Percentiles rank a stretch among this genome's conserved stretches.
These are phyloP conservation scores for Phytophthora cactorum DNA, from an alignment of 352 stramenopile genomes.

Conservation along the genomic window DNA sequence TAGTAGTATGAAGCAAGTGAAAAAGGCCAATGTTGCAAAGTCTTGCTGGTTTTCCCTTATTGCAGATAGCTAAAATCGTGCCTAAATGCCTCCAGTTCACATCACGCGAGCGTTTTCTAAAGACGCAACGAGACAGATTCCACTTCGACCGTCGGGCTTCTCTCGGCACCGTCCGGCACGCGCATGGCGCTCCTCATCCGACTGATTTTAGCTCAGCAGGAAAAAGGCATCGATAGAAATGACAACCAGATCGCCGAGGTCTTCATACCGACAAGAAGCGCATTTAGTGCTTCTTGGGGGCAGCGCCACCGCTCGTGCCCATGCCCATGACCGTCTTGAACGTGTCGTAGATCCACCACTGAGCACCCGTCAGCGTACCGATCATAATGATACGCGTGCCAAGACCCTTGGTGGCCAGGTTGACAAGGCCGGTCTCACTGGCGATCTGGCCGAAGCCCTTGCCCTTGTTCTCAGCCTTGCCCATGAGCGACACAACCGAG, in stretches of 20 bases:
- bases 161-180: constrained; percentile 19
- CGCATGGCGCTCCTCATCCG: not conserved
- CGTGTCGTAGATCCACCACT: constrained; percentile 98
- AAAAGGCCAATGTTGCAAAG: constrained; percentile 7
- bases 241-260: constrained; percentile 16
- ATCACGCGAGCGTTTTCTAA: constrained; percentile 28
- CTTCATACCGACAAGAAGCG: constrained; percentile 16
- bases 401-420: constrained; percentile 90
- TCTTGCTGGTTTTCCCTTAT: constrained; percentile 21
- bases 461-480: constrained; percentile 91
- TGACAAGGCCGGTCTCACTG: constrained; percentile 75
- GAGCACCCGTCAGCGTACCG: constrained; percentile 94
- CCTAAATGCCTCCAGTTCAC: constrained; percentile 17
- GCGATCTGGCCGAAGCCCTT: constrained; percentile 92
- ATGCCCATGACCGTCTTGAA: constrained; percentile 95
- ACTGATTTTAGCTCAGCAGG: not conserved
- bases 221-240: constrained; percentile 8
- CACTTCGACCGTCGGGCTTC: constrained; percentile 22
- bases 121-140: constrained; percentile 15
- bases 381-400: constrained; percentile 96
- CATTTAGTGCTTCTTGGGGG: constrained; percentile 73
- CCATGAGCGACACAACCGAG: constrained; percentile 98
- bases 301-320: constrained; percentile 87
- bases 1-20: too few species aligned
- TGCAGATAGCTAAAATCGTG: constrained; percentile 27